Base-by-base conservation (phyloP, 2,329 filamentous ascomycete species). In the Chalara sp. region DNA sequence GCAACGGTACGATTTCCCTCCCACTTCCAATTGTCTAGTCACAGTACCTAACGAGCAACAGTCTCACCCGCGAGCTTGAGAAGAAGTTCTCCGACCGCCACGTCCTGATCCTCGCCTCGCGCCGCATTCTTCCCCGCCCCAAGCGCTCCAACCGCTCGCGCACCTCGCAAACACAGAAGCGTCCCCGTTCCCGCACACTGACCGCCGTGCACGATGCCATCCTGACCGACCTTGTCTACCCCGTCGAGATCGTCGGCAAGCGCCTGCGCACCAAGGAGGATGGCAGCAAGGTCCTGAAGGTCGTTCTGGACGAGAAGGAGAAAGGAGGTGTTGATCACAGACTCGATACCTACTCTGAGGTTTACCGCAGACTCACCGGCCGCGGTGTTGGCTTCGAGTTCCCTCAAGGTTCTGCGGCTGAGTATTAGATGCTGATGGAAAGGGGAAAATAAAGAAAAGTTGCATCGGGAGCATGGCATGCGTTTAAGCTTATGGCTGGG, bases 51-150 rank as follows among this genome's bases (percentile, higher is more conserved):
- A 53, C 4, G 28, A 2, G 32, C 10, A 58, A 44, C 58, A 97
- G 92, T 73, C 86, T 99, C 72, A 99, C 93, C 76, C 93, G 93
- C 79, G 93, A 99, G 84, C 91, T 99, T 72, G 93, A 99, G 87
- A 99, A 99, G 90, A 99, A 99, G 83, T 99, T 99, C 89, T 97
- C 93, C 62, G 93, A 99, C 84, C 93, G 93, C 78, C 93, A 99
- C 78, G 93, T 99, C 75, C 82, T 99, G 75, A 90, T 99, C 84
- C 87, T 99, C 68, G 93, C 93, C 67, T 95, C 92, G 71, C 93
- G 93, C 83, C 93, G 93, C 76, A 99, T 99, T 70, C 84, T 99
- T 58, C 92, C 93, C 74, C 90, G 91, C 75, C 93, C 93, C 75
- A 96, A 96, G 89, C 91, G 92, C 74, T 96, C 90, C 74, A 89